Evolutionary conservation across 345 rosid species (phyloP).

Genomic region (Hibiscus syriacus): DNA sequence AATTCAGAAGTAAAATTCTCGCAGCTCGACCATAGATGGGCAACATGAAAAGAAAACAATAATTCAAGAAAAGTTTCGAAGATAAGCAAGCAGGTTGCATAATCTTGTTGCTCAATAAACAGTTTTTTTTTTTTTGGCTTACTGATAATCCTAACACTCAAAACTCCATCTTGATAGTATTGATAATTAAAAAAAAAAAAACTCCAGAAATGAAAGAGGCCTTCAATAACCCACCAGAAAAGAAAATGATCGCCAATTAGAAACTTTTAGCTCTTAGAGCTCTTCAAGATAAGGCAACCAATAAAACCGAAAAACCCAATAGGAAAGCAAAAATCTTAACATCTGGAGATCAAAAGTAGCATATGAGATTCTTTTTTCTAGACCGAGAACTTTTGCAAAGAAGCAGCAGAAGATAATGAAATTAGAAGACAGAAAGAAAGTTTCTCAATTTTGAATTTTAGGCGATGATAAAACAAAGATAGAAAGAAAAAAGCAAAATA

Average conservation of each 20-base stretch:
- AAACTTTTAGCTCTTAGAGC: background rate
- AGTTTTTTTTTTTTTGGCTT: background rate
- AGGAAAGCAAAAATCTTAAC: background rate
- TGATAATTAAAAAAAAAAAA: background rate
- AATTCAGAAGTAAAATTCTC: background rate
- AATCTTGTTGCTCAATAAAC: background rate
- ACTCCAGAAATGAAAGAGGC: background rate
- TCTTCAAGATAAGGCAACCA: background rate
- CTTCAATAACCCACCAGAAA: background rate
- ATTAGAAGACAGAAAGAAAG: background rate
- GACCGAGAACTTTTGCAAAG: background rate
- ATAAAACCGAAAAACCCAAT: background rate
- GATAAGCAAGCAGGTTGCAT: background rate
- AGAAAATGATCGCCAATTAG: background rate
- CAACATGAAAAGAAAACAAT: conserved; percentile 1
- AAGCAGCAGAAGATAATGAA: background rate
- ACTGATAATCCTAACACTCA: background rate
- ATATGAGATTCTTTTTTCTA: background rate
- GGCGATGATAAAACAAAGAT: background rate
- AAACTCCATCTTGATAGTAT: background rate
- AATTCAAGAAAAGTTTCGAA: background rate
- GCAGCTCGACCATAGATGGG: background rate
- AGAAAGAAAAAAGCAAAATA: background rate
- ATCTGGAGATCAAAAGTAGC: background rate
- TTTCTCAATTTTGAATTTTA: background rate